Evolutionary conservation across 2,329 filamentous ascomycete genomes (phyloP).

Genomic region (Fusarium floridanum): DNA sequence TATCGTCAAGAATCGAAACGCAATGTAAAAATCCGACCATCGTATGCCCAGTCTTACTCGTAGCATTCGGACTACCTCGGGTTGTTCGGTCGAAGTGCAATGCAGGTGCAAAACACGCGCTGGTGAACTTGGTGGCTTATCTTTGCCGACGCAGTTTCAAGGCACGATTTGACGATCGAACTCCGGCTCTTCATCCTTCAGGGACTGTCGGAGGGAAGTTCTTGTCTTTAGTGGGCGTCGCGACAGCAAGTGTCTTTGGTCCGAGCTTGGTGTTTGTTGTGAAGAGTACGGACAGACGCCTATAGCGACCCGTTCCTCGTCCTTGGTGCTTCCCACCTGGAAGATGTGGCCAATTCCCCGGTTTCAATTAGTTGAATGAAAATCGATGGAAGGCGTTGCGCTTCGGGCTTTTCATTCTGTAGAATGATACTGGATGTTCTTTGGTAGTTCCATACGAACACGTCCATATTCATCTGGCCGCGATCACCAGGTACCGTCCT

Average conservation of each 20-base stretch:
- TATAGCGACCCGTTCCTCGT: neutral
- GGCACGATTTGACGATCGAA: neutral
- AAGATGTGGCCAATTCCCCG: neutral
- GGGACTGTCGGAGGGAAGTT: neutral
- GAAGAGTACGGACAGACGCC: neutral
- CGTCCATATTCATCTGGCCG: neutral
- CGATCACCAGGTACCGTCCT: too few relatives aligned
- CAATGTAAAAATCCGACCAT: neutral
- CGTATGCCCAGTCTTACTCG: neutral
- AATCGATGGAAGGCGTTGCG: neutral
- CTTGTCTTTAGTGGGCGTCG: neutral
- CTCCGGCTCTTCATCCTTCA: neutral
- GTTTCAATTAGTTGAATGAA: neutral
- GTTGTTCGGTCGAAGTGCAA: neutral
- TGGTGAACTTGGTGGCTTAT: neutral
- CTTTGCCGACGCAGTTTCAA: neutral
- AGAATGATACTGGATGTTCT: neutral
- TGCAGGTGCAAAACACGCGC: neutral
- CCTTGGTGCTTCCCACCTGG: neutral
- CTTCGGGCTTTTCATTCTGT: neutral
- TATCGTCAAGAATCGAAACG: neutral
- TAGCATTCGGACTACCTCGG: neutral
- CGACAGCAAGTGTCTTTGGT: neutral
- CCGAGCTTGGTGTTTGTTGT: neutral
- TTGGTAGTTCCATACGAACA: neutral